Evolutionary conservation across 352 stramenopile genomes (phyloP).

Genomic region (Globisporangium sylvaticum): DNA sequence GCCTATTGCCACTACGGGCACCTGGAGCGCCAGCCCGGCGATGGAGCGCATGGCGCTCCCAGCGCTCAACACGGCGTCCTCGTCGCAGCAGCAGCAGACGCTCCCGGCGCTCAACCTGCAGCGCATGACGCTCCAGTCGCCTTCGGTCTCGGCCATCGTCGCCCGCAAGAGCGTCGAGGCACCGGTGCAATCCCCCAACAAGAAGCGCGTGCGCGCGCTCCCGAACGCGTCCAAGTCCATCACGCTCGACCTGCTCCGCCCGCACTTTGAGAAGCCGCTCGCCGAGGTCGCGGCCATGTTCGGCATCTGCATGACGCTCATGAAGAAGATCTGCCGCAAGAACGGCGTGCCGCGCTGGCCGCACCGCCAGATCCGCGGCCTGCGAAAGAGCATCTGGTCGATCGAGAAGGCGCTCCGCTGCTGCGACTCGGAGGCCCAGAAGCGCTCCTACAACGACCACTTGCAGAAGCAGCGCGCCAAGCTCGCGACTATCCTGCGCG

Average conservation of each 20-base stretch:
- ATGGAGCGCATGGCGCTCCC: slow-evolving; percentile 55
- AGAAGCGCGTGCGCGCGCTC: slow-evolving; percentile 70
- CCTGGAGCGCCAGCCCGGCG: not conserved
- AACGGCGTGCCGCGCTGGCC: slow-evolving; percentile 72
- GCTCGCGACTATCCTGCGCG: slow-evolving; percentile 60
- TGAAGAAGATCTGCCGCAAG: slow-evolving; percentile 85
- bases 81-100: slow-evolving; percentile 4
- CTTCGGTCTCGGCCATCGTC: slow-evolving; percentile 12
- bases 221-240: slow-evolving; percentile 79
- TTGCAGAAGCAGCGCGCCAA: slow-evolving; percentile 71
- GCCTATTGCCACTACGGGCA: not conserved
- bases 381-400: slow-evolving; percentile 76
- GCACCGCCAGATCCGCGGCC: slow-evolving; percentile 66
- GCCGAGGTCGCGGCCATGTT: slow-evolving; percentile 70
- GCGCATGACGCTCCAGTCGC: slow-evolving; percentile 18
- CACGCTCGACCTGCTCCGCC: slow-evolving; percentile 62
- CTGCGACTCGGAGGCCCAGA: slow-evolving; percentile 59
- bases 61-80: slow-evolving; percentile 25
- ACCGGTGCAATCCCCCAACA: slow-evolving; percentile 34
- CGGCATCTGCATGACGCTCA: slow-evolving; percentile 80
- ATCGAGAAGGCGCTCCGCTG: slow-evolving; percentile 72
- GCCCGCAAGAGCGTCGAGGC: slow-evolving; percentile 6
- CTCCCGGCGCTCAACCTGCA: slow-evolving; percentile 19
- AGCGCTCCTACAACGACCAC: slow-evolving; percentile 68
- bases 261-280: slow-evolving; percentile 75